Conservation (phyloP, 805 yeast species). For the Lipomyces orientalis region DNA sequence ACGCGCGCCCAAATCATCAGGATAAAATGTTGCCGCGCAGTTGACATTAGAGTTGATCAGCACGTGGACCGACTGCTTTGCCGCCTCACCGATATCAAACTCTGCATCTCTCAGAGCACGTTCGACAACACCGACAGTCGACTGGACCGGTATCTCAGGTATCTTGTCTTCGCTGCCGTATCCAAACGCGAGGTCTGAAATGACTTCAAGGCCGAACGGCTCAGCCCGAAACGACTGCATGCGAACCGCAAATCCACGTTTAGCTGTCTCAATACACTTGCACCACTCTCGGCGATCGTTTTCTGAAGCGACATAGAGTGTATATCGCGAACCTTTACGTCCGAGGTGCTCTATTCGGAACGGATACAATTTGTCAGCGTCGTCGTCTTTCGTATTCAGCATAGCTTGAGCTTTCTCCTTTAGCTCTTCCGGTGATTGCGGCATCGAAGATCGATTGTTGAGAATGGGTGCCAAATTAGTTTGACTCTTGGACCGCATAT, state of each 20-base stretch:
- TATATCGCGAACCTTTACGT: constrained; percentile 42
- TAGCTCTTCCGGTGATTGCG: constrained; percentile 3
- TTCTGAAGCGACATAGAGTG: constrained; percentile 43
- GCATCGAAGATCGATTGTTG: neutral
- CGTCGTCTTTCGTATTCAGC: neutral
- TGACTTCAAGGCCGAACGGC: constrained; percentile 59
- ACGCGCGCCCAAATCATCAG: constrained; percentile 51
- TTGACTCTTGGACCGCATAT: constrained; percentile 39
- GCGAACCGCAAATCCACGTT: constrained; percentile 47
- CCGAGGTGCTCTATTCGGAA: constrained; percentile 48
- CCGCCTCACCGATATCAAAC: constrained; percentile 17
- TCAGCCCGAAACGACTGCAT: constrained; percentile 51
- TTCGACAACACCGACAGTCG: constrained; percentile 47
- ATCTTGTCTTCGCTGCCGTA: constrained; percentile 59
- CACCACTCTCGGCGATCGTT: constrained; percentile 66
- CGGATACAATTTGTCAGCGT: constrained; percentile 43
- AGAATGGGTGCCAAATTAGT: constrained; percentile 26
- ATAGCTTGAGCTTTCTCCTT: constrained; percentile 2
- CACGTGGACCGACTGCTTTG: constrained; percentile 38
- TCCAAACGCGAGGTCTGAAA: constrained; percentile 67
- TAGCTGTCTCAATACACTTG: constrained; percentile 55
- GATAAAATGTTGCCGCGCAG: constrained; percentile 55
- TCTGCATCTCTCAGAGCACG: constrained; percentile 43
- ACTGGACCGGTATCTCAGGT: constrained; percentile 46
- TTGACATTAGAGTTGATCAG: constrained; percentile 46